Conservation (phyloP, 257 asterid genomes). For the Catharanthus roseus region DNA sequence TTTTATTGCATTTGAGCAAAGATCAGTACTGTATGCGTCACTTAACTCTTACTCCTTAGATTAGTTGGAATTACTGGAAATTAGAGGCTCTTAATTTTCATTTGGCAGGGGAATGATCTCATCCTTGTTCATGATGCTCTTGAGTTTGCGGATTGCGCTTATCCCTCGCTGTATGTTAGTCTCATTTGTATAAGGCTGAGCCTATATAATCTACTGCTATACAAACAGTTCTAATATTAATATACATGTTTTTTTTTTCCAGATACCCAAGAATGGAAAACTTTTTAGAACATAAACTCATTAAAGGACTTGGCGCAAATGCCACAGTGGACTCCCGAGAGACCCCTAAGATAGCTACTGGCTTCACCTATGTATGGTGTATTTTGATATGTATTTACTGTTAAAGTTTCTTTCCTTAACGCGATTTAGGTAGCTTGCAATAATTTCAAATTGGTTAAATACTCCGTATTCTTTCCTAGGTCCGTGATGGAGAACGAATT, state of each 20-base stretch:
- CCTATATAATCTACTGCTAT: slow-evolving; percentile 3
- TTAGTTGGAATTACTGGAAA: neutral
- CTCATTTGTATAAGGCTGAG: neutral
- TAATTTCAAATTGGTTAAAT: neutral
- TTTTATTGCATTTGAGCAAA: neutral
- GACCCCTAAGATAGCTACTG: slow-evolving; percentile 96
- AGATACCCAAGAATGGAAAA: slow-evolving; percentile 98
- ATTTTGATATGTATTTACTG: neutral
- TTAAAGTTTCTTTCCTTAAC: slow-evolving; percentile 5
- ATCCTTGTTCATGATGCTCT: slow-evolving; percentile 83
- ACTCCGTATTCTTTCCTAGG: slow-evolving; percentile 35
- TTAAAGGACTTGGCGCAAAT: slow-evolving; percentile 76
- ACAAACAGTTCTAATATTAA: slow-evolving; percentile 13
- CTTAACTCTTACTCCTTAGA: neutral
- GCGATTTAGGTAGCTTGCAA: neutral
- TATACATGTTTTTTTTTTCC: slow-evolving; percentile 16
- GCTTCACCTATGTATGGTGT: slow-evolving; percentile 74
- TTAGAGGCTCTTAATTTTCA: slow-evolving; percentile 14
- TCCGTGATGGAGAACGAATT: slow-evolving; percentile 81
- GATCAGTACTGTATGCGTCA: neutral
- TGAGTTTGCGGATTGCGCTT: slow-evolving; percentile 85
- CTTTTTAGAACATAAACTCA: slow-evolving; percentile 85
- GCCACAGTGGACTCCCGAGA: slow-evolving; percentile 96
- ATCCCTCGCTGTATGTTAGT: slow-evolving; percentile 74
- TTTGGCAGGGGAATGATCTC: slow-evolving; percentile 80